These are phyloP conservation scores for Epichloe bromicola DNA, from an alignment of 2,329 filamentous ascomycete species.

Conservation along the genomic window DNA sequence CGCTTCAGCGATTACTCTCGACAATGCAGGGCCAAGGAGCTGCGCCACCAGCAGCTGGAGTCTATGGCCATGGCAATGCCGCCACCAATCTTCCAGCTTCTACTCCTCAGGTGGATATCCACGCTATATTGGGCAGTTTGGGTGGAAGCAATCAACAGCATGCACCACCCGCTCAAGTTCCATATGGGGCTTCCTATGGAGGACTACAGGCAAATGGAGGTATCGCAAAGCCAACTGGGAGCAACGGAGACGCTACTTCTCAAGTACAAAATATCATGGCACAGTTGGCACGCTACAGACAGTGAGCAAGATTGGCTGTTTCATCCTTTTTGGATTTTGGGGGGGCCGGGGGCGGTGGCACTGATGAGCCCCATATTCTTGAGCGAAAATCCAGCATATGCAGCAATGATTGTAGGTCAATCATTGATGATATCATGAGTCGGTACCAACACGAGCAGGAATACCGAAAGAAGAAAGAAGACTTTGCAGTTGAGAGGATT, in stretches of 20 bases:
- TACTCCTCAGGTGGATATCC: conserved; percentile 28
- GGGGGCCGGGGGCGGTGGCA: not conserved
- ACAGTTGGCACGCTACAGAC: conserved; percentile 52
- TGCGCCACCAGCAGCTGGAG: not conserved
- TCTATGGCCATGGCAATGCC: conserved; percentile 3
- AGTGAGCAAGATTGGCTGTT: conserved; percentile 21
- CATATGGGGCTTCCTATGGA: conserved; percentile 20
- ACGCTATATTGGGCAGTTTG: conserved; percentile 31
- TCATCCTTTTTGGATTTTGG: not conserved
- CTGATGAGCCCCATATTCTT: not conserved
- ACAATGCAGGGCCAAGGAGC: conserved; percentile 30
- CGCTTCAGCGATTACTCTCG: conserved; percentile 57
- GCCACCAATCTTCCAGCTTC: conserved; percentile 10
- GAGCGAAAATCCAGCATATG: not conserved
- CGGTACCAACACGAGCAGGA: conserved; percentile 1
- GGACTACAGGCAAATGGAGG: conserved; percentile 16
- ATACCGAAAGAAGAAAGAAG: not conserved
- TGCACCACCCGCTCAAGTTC: conserved; percentile 11
- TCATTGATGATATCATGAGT: conserved; percentile 1
- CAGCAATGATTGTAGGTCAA: not conserved
- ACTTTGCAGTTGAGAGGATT: not conserved
- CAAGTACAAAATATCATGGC: conserved; percentile 64
- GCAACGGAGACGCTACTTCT: conserved; percentile 28
- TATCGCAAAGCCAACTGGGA: conserved; percentile 9
- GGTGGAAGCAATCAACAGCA: conserved; percentile 14